Conservation (phyloP, 2,329 filamentous ascomycete species). For the Alternaria consortialis region DNA sequence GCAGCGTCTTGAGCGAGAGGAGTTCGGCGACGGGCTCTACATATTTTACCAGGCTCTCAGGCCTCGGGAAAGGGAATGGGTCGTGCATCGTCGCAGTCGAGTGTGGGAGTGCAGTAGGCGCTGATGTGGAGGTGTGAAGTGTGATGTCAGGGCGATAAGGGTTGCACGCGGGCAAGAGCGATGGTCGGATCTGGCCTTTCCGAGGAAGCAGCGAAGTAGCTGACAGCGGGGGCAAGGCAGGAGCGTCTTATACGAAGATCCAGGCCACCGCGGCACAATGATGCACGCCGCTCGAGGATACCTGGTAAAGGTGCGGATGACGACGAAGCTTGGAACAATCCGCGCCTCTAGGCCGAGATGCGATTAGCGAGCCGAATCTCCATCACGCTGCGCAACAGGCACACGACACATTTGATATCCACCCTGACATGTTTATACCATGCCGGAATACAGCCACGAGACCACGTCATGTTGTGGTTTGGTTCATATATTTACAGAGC, state of each 20-base stretch:
- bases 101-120: slow-evolving; percentile 15
- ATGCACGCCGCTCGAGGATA: slow-evolving; percentile 22
- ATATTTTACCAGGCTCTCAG: slow-evolving; percentile 63
- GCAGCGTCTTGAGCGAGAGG: slow-evolving; percentile 70
- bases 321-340: slow-evolving; percentile 13
- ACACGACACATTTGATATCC: slow-evolving; percentile 28
- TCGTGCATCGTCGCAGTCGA: slow-evolving; percentile 68
- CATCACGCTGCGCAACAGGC: slow-evolving; percentile 26
- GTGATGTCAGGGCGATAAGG: slow-evolving; percentile 15
- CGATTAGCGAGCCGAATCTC: slow-evolving; percentile 29
- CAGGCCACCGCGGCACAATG: slow-evolving; percentile 15
- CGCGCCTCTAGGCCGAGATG: slow-evolving; percentile 18
- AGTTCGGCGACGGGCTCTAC: slow-evolving; percentile 71
- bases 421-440: slow-evolving; percentile 8
- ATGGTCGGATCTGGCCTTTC: slow-evolving; percentile 2
- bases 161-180: slow-evolving; percentile 15
- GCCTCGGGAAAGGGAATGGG: slow-evolving; percentile 70
- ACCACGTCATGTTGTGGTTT: slow-evolving; percentile 34
- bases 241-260: slow-evolving; percentile 9
- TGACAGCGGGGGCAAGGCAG: slow-evolving; percentile 4
- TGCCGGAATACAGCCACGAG: slow-evolving; percentile 25
- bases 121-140: slow-evolving; percentile 10
- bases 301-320: slow-evolving; percentile 23
- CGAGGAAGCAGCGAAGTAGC: slow-evolving; percentile 13
- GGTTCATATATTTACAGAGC: slow-evolving; percentile 9